Conservation (phyloP, 2,329 filamentous ascomycete species). For the Gyromitra esculenta region DNA sequence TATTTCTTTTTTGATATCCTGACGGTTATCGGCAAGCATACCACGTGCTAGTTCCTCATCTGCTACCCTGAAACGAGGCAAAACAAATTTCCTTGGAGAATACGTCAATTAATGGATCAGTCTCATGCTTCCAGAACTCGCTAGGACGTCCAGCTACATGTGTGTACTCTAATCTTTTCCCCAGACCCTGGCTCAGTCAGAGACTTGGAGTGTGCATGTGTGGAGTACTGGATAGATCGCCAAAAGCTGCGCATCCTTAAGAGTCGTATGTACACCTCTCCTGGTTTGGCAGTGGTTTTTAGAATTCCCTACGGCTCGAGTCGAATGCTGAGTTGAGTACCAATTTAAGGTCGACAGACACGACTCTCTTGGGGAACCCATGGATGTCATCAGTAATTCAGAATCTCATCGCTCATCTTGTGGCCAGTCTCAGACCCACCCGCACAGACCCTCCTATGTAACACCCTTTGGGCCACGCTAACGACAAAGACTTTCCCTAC, state of each 20-base stretch:
- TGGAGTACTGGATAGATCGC: not conserved
- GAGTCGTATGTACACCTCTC: too few species aligned
- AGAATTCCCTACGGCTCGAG: not conserved
- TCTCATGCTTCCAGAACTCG: constrained; percentile 13
- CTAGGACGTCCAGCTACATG: not conserved
- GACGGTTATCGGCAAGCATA: constrained; percentile 1
- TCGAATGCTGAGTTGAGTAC: too few species aligned
- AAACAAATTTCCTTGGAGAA: not conserved
- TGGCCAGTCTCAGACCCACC: not conserved
- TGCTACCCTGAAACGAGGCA: not conserved
- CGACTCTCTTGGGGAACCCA: not conserved
- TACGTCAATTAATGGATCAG: not conserved
- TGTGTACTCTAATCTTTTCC: not conserved
- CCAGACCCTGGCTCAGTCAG: not conserved
- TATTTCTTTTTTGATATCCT: not conserved
- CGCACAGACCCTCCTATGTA: constrained; percentile 4
- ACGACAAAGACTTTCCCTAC: not conserved
- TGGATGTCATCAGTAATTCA: not conserved
- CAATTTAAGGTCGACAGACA: not conserved
- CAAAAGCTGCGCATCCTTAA: not conserved
- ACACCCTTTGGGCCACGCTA: constrained; percentile 14
- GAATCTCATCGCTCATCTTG: not conserved
- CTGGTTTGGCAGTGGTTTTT: too few species aligned
- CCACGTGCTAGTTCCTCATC: not conserved
- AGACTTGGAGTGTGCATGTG: not conserved